phyloP scores from a whole-genome alignment of 1,284 basidiomycete genomes.

The Moesziomyces sp. region DNA sequence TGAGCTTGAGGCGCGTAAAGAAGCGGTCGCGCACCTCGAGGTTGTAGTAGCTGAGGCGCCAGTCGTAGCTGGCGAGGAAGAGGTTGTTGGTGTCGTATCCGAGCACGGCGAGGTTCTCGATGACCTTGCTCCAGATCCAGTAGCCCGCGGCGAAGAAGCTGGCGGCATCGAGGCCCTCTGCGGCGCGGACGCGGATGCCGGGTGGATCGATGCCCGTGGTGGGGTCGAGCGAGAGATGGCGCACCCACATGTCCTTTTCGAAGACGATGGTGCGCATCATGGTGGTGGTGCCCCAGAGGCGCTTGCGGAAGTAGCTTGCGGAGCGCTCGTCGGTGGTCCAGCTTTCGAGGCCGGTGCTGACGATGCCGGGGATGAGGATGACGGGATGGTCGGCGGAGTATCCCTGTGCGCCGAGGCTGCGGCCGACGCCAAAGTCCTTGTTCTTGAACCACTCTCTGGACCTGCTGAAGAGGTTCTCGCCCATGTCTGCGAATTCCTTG shows the following conservation, averaged over 20 bases:
- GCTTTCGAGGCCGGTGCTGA: conserved; percentile 65
- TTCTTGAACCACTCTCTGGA: conserved; percentile 63
- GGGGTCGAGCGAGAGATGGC: conserved; percentile 88
- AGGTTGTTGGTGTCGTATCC: conserved; percentile 66
- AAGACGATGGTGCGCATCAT: conserved; percentile 89
- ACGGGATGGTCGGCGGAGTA: conserved; percentile 63
- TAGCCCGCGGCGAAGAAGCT: conserved; percentile 86
- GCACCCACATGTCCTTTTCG: conserved; percentile 87
- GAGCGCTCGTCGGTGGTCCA: conserved; percentile 60
- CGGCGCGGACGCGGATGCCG: conserved; percentile 88
- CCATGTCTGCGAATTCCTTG: conserved; percentile 58
- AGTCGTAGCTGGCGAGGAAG: conserved; percentile 66
- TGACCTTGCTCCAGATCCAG: conserved; percentile 84
- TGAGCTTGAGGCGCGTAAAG: conserved; percentile 85
- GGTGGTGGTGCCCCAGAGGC: conserved; percentile 69
- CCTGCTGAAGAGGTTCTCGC: conserved; percentile 56
- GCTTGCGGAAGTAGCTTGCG: conserved; percentile 59
- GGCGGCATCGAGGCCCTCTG: conserved; percentile 80
- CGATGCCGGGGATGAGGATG: conserved; percentile 64
- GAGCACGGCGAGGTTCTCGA: conserved; percentile 83
- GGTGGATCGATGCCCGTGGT: conserved; percentile 88
- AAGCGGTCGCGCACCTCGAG: conserved; percentile 88
- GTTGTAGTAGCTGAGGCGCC: conserved; percentile 87
- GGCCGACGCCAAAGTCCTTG: conserved; percentile 61
- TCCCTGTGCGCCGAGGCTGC: conserved; percentile 44